Evolutionary conservation across 2,329 filamentous ascomycete genomes (phyloP).

Genomic region (Rhinocladiella similis): DNA sequence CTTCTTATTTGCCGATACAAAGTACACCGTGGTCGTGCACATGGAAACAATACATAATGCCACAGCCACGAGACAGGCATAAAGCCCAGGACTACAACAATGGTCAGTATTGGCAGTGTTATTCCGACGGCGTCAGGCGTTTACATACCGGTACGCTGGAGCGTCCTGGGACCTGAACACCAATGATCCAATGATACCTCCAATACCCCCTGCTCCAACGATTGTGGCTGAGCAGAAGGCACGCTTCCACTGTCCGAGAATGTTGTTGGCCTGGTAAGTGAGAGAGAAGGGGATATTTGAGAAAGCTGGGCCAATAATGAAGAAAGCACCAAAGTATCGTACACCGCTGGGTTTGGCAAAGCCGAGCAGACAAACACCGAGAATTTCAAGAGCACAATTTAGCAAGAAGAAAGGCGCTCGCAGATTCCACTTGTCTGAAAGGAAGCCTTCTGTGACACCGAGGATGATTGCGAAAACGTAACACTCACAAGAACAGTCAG

Average conservation of each 20-base stretch:
- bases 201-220: too few relatives aligned
- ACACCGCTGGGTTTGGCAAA: conserved; percentile 13
- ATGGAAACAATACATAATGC: background rate
- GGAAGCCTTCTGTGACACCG: conserved; percentile 31
- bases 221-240: conserved; percentile 47
- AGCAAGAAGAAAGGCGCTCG: conserved; percentile 24
- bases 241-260: conserved; percentile 33
- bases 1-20: conserved; percentile 52
- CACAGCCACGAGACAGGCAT: background rate
- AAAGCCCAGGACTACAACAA: background rate
- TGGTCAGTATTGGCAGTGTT: background rate
- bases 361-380: conserved; percentile 25
- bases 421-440: conserved; percentile 21
- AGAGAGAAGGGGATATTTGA: conserved; percentile 33
- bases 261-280: conserved; percentile 36
- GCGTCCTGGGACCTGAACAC: too few relatives aligned
- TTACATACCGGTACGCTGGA: too few relatives aligned
- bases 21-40: conserved; percentile 51
- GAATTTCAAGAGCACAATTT: conserved; percentile 8
- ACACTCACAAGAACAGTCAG: conserved; percentile 15
- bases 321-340: conserved; percentile 62
- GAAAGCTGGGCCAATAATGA: conserved; percentile 28
- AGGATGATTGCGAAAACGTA: conserved; percentile 38
- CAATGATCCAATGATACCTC: too few relatives aligned
- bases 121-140: background rate